These are phyloP conservation scores for Coemansia pectinata DNA, from an alignment of 192 early-diverging fungal genomes.

Conservation along the genomic window DNA sequence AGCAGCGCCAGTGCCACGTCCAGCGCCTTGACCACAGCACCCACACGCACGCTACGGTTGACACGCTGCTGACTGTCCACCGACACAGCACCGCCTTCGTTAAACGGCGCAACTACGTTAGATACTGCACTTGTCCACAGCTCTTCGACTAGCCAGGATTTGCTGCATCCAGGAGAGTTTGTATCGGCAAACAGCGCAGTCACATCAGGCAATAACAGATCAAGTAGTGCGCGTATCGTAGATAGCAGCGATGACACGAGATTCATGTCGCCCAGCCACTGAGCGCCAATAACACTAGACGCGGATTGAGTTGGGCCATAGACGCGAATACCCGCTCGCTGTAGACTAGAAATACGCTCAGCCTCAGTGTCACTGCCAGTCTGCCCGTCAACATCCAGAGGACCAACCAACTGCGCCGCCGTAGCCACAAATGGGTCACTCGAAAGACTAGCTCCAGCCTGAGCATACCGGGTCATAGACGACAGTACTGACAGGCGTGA, in stretches of 20 bases:
- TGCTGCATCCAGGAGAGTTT: not conserved
- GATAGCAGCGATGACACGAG: conserved; percentile 8
- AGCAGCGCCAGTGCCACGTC: conserved; percentile 7
- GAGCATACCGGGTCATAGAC: not conserved
- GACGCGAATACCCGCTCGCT: conserved; percentile 4
- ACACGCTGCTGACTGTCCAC: conserved; percentile 6
- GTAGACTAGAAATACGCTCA: conserved; percentile 6
- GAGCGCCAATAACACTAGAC: not conserved
- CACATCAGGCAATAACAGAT: not conserved
- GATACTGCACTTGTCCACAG: conserved; percentile 20
- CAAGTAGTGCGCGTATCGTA: not conserved
- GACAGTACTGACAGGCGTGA: not conserved
- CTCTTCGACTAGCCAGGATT: conserved; percentile 15
- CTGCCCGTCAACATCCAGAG: conserved; percentile 1
- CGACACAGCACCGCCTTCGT: not conserved
- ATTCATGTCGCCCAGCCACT: conserved; percentile 2
- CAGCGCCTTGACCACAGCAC: conserved; percentile 5
- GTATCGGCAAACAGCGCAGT: not conserved
- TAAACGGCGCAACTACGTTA: not conserved
- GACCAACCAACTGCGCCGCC: not conserved
- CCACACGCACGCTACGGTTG: conserved; percentile 1
- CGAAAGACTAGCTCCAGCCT: not conserved
- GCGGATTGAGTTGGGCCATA: not conserved
- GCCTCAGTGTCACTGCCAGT: conserved; percentile 4
- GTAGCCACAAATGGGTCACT: not conserved